Percentiles rank a stretch among this genome's conserved stretches.
phyloP scores from a whole-genome alignment of 805 yeast species.

The Ogataea pini region DNA sequence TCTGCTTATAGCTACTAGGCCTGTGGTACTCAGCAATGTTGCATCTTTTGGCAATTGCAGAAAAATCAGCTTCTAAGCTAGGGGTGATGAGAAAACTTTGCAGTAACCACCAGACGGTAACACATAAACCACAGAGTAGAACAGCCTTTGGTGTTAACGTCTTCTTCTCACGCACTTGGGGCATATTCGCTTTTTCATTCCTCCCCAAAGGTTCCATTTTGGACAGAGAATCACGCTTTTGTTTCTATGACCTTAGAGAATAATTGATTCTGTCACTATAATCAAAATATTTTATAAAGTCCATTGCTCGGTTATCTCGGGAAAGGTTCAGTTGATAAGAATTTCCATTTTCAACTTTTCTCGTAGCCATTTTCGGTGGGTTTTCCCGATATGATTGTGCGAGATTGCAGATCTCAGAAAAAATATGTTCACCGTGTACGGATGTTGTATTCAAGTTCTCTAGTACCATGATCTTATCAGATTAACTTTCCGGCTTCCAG shows the following conservation, averaged over 20 bases:
- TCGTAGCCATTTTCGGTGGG: not conserved
- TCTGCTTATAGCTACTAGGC: constrained; percentile 17
- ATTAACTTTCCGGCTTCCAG: too few species aligned
- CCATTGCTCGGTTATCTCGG: too few species aligned
- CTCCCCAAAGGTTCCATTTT: too few species aligned
- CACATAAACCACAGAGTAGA: not conserved
- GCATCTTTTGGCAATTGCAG: constrained; percentile 10
- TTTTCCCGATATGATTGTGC: not conserved
- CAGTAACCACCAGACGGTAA: not conserved
- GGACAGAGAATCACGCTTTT: too few species aligned
- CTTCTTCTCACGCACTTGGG: not conserved
- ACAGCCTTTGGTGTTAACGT: not conserved
- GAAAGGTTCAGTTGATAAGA: too few species aligned
- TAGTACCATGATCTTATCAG: too few species aligned
- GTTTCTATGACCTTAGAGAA: too few species aligned
- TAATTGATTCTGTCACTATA: too few species aligned
- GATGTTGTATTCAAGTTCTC: too few species aligned
- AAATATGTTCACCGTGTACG: too few species aligned
- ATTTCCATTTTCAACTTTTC: too few species aligned
- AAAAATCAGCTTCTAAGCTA: not conserved
- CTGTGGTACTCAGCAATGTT: constrained; percentile 19
- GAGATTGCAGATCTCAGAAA: not conserved
- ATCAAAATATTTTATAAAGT: not conserved
- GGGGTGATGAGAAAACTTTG: not conserved
- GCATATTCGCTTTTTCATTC: not conserved